Percentiles rank a stretch among this genome's conserved stretches.
Evolutionary conservation across 345 rosid species (phyloP).

Genomic region (Gossypium raimondii): DNA sequence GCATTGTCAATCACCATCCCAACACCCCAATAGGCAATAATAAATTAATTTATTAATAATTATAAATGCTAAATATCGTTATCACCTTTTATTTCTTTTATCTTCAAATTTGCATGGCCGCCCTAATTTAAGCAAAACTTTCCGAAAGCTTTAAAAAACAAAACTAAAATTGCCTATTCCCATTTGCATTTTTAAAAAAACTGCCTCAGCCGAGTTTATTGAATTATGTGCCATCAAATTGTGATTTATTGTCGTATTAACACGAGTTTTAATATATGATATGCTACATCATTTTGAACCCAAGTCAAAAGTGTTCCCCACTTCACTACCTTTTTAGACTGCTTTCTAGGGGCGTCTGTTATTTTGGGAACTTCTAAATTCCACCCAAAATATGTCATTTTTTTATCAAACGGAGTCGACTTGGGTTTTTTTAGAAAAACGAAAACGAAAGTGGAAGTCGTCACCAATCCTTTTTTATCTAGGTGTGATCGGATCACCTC

Average conservation of each 20-base stretch:
- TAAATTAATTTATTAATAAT: background rate
- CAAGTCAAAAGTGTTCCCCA: background rate
- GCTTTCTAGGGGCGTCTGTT: background rate
- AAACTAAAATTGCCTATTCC: background rate
- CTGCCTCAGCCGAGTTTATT: slow-evolving; percentile 8
- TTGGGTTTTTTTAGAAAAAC: too few relatives aligned
- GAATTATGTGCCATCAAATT: background rate
- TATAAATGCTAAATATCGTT: background rate
- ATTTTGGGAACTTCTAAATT: too few relatives aligned
- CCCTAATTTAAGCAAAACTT: background rate
- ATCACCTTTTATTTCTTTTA: background rate
- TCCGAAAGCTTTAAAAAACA: background rate
- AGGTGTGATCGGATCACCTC: too few relatives aligned
- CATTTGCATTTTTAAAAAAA: background rate
- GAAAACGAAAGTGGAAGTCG: too few relatives aligned
- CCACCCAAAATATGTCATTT: too few relatives aligned
- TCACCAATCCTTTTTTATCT: too few relatives aligned
- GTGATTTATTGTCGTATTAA: background rate
- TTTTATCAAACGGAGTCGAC: too few relatives aligned
- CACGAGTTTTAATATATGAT: background rate
- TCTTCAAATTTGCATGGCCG: background rate
- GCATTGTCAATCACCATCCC: too few relatives aligned
- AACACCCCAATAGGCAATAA: background rate
- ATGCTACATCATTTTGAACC: background rate
- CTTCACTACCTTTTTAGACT: background rate